Conservation (phyloP, 108 stramenopile species). For the Cylindrotheca fusiformis region DNA sequence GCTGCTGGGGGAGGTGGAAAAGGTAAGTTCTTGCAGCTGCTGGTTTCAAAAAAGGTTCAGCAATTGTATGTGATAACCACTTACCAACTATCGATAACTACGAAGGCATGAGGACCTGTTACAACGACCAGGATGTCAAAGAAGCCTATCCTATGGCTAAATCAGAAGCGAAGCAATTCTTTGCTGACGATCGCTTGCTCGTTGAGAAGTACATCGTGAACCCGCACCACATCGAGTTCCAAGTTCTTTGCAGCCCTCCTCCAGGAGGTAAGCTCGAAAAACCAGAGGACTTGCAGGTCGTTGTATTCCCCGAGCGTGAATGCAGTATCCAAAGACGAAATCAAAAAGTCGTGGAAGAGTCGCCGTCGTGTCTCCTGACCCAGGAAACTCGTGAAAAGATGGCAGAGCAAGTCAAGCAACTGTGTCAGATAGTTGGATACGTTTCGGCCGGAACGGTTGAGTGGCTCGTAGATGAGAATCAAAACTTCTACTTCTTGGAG, state of each 20-base stretch:
- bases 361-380: constrained; percentile 80
- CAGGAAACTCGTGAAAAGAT: constrained; percentile 60
- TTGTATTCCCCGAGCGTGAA: constrained; percentile 94
- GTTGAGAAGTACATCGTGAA: constrained; percentile 84
- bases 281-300: constrained; percentile 48
- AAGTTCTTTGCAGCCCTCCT: constrained; percentile 70
- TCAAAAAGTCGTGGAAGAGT: constrained; percentile 97
- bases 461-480: constrained; percentile 86
- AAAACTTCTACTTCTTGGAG: constrained; percentile 97
- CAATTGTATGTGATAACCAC: too few species aligned
- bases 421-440: constrained; percentile 93
- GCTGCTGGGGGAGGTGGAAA: constrained; percentile 94
- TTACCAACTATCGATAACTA: too few species aligned
- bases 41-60: too few species aligned
- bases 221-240: constrained; percentile 96
- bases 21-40: too few species aligned
- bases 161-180: constrained; percentile 69
- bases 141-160: constrained; percentile 65
- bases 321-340: constrained; percentile 97
- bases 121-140: constrained; percentile 52
- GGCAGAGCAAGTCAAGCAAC: constrained; percentile 54
- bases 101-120: constrained; percentile 95
- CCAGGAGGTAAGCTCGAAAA: constrained; percentile 19
- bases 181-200: constrained; percentile 81
- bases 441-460: constrained; percentile 97